Percentiles rank a stretch among this genome's conserved stretches.
Evolutionary conservation across 495 filamentous ascomycete genomes (phyloP).

Genomic region (Cercophora sp.): DNA sequence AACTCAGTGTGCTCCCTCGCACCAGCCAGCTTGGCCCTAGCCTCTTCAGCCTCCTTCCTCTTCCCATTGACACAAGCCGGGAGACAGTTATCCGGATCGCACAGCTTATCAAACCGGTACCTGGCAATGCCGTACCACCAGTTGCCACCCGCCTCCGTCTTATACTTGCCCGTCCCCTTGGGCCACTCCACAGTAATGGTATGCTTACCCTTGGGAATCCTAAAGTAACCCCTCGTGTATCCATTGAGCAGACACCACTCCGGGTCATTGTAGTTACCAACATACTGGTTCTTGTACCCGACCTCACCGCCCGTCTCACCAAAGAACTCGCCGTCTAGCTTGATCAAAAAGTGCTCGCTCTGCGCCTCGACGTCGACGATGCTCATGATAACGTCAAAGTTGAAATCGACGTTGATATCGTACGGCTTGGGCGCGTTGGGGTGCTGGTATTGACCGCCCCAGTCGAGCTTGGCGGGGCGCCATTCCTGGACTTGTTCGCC

Average conservation of each 20-base stretch:
- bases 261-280: background rate
- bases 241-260: constrained; percentile 1
- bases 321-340: constrained; percentile 1
- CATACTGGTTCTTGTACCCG: constrained; percentile 1
- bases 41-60: background rate
- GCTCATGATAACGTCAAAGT: constrained; percentile 4
- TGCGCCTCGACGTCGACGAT: background rate
- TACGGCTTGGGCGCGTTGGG: background rate
- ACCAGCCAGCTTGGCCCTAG: background rate
- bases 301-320: constrained; percentile 3
- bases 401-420: background rate
- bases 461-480: background rate
- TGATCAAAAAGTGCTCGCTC: constrained; percentile 1
- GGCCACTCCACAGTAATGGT: background rate
- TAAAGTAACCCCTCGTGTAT: background rate
- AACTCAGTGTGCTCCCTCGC: background rate
- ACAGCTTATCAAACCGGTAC: background rate
- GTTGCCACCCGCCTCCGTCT: background rate
- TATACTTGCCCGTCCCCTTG: background rate
- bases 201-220: background rate
- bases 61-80: background rate
- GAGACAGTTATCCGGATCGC: background rate
- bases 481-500: background rate
- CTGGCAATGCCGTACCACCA: background rate
- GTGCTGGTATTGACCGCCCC: background rate